Evolutionary conservation across 1,139 yeast genomes (phyloP).

Genomic region (Diutina scorzettiae): DNA sequence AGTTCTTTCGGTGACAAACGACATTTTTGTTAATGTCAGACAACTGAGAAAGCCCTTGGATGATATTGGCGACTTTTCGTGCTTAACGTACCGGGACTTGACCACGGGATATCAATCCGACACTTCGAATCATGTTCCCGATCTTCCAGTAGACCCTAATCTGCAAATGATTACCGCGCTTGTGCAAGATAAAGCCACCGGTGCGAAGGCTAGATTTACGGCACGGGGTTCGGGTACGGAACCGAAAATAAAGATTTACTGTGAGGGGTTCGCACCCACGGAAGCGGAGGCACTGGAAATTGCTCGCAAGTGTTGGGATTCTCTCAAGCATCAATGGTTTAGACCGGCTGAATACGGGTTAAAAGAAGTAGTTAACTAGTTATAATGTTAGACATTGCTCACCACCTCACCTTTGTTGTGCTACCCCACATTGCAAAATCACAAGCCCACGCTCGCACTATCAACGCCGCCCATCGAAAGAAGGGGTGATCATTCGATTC

Average conservation of each 20-base stretch:
- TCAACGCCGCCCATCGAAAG: too few relatives aligned
- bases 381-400: too few relatives aligned
- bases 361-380: background rate
- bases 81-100: slow-evolving; percentile 68
- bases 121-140: slow-evolving; percentile 45
- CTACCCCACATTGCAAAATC: too few relatives aligned
- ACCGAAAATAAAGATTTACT: slow-evolving; percentile 85
- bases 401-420: too few relatives aligned
- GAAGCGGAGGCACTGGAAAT: slow-evolving; percentile 35
- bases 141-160: slow-evolving; percentile 53
- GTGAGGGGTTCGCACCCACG: slow-evolving; percentile 52
- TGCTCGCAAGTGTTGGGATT: slow-evolving; percentile 61
- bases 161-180: slow-evolving; percentile 82
- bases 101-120: slow-evolving; percentile 72
- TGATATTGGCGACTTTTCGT: slow-evolving; percentile 39
- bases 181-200: slow-evolving; percentile 19
- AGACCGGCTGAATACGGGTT: slow-evolving; percentile 24
- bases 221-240: slow-evolving; percentile 95
- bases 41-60: slow-evolving; percentile 31
- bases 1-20: slow-evolving; percentile 36
- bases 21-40: slow-evolving; percentile 41
- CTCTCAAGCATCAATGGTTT: slow-evolving; percentile 47
- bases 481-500: too few relatives aligned
- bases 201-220: slow-evolving; percentile 51
- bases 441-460: too few relatives aligned